phyloP scores from a whole-genome alignment of 768 basidiomycete genomes.

The Omphalotus guepiniiformis region DNA sequence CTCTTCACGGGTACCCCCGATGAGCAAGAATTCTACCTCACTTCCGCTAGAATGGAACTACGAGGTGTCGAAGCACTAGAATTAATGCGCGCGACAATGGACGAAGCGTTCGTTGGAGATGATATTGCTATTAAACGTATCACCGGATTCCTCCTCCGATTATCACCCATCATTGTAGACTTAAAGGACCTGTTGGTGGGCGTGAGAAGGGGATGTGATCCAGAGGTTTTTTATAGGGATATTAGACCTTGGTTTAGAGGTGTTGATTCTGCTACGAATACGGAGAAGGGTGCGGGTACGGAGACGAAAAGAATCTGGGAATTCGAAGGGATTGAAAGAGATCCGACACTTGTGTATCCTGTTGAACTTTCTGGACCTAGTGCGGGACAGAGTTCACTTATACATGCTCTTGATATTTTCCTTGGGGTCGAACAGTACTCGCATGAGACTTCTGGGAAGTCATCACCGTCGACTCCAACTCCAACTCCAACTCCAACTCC shows the following conservation, averaged over 20 bases:
- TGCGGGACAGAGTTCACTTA: conserved; percentile 77
- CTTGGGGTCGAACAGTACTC: conserved; percentile 56
- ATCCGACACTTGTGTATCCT: conserved; percentile 37
- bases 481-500: not conserved
- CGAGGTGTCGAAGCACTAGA: conserved; percentile 80
- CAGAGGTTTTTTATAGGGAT: conserved; percentile 63
- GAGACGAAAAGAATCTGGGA: conserved; percentile 39
- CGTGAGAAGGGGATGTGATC: conserved; percentile 69
- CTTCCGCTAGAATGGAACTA: conserved; percentile 83
- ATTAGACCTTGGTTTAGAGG: conserved; percentile 84
- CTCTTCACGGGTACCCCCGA: conserved; percentile 76
- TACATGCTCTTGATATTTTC: conserved; percentile 72
- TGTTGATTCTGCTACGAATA: conserved; percentile 43
- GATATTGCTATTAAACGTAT: conserved; percentile 59
- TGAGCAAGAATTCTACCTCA: conserved; percentile 85
- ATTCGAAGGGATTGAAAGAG: conserved; percentile 44
- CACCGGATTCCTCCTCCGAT: conserved; percentile 56
- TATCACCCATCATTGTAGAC: conserved; percentile 62
- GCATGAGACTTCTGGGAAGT: not conserved
- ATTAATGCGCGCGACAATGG: conserved; percentile 80
- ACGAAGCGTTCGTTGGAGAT: conserved; percentile 82
- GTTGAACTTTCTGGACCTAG: conserved; percentile 69
- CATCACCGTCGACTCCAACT: not conserved
- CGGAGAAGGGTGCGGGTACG: not conserved
- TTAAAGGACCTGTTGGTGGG: conserved; percentile 55